phyloP scores from a whole-genome alignment of 2,329 filamentous ascomycete species.

The Rosellinia necatrix region DNA sequence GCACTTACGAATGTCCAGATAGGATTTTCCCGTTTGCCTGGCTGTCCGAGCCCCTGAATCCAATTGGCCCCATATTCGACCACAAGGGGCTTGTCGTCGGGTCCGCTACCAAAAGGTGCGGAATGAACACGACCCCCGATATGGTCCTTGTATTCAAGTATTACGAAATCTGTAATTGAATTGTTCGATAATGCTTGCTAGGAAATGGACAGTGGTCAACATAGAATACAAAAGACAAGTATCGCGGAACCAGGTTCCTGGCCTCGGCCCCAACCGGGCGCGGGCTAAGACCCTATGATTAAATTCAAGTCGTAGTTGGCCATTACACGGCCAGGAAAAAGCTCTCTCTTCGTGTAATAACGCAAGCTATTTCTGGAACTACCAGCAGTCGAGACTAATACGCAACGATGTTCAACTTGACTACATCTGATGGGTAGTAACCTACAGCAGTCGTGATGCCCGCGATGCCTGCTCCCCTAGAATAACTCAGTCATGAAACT shows the following conservation, averaged over 20 bases:
- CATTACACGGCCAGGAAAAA: not conserved
- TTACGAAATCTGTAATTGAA: conserved; percentile 6
- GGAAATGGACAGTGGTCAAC: no score
- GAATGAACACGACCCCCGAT: conserved; percentile 2
- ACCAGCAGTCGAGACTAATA: no score
- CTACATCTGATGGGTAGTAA: not conserved
- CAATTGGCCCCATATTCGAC: conserved; percentile 3
- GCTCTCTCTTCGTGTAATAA: no score
- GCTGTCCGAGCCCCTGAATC: not conserved
- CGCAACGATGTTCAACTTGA: no score
- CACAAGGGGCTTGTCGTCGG: not conserved
- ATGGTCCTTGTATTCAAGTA: conserved; percentile 3
- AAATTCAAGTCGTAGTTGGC: no score
- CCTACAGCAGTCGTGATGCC: not conserved
- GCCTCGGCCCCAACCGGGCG: no score
- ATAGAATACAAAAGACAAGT: no score
- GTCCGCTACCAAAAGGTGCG: not conserved
- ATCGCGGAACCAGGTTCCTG: no score
- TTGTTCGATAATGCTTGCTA: conserved; percentile 2
- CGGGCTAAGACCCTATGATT: no score
- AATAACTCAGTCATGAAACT: not conserved
- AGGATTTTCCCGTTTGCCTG: not conserved
- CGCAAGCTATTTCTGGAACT: no score
- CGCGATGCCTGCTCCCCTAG: conserved; percentile 1
- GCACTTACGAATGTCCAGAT: not conserved